phyloP scores from a whole-genome alignment of 345 rosid species.

The Mercurialis annua region DNA sequence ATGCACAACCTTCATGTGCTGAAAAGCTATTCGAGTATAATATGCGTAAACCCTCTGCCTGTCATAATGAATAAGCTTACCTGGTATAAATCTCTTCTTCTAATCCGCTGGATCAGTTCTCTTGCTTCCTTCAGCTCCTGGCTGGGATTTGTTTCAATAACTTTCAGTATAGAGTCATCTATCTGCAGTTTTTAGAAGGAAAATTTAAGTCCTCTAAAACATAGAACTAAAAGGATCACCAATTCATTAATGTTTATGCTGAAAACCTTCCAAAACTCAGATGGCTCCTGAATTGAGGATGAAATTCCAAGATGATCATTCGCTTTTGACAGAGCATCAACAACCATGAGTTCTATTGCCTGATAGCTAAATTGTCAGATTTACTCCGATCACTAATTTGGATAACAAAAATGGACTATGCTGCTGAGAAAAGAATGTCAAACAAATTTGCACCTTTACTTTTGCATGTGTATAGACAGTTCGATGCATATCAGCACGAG shows the following conservation, averaged over 20 bases:
- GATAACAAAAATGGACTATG: background rate
- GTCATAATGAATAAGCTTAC: background rate
- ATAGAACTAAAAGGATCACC: background rate
- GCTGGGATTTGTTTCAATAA: constrained; percentile 13
- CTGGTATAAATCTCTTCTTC: constrained; percentile 31
- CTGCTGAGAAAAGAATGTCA: background rate
- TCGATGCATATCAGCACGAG: constrained; percentile 32
- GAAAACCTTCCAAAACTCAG: constrained; percentile 24
- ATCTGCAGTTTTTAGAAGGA: constrained; percentile 19
- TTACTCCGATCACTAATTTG: background rate
- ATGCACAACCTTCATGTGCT: background rate
- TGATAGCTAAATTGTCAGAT: constrained; percentile 14
- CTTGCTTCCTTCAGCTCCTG: constrained; percentile 28
- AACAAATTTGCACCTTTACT: constrained; percentile 20
- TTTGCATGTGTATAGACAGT: constrained; percentile 31
- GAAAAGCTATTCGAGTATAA: background rate
- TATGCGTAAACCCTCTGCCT: background rate
- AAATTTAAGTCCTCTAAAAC: background rate
- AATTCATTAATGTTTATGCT: background rate
- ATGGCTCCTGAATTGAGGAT: constrained; percentile 20
- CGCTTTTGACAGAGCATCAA: constrained; percentile 25
- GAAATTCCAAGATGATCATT: constrained; percentile 20
- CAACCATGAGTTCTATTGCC: constrained; percentile 34
- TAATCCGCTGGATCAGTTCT: constrained; percentile 23
- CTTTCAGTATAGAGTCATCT: constrained; percentile 29